Evolutionary conservation across 306 rosid species (phyloP).

Genomic region (Vachellia pachyceras): DNA sequence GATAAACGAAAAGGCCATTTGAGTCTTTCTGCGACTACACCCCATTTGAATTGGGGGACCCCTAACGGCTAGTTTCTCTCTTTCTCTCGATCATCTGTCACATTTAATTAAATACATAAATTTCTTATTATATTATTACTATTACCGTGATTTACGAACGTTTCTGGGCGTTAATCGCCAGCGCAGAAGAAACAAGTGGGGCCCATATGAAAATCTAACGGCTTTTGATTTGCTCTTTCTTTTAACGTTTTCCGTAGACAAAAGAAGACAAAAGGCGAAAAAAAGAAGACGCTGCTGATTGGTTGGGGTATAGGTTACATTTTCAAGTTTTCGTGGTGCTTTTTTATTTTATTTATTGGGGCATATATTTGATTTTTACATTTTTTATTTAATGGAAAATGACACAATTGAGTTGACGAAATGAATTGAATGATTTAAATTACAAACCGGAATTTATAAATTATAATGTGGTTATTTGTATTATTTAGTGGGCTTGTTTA

Average conservation of each 20-base stretch:
- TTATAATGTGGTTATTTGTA: neutral
- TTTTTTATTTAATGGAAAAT: neutral
- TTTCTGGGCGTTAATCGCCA: constrained; percentile 34
- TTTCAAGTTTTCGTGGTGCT: neutral
- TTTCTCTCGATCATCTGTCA: neutral
- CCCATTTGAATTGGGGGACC: constrained; percentile 57
- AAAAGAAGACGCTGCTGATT: neutral
- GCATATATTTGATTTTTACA: neutral
- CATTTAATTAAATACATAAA: constrained; percentile 1
- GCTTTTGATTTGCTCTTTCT: constrained; percentile 34
- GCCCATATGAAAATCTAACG: constrained; percentile 53
- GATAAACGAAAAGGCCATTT: constrained; percentile 34
- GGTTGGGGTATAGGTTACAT: neutral
- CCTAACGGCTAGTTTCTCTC: constrained; percentile 87
- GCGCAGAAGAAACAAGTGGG: constrained; percentile 37
- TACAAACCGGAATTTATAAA: neutral
- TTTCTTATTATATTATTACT: neutral
- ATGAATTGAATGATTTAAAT: constrained; percentile 7
- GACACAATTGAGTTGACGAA: neutral
- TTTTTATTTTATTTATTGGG: neutral
- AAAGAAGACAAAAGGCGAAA: constrained; percentile 40
- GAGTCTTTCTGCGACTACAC: constrained; percentile 39
- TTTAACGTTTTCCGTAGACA: constrained; percentile 19
- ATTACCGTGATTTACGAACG: neutral
- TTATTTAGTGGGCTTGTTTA: no score